Conservation (phyloP, 2,329 filamentous ascomycete genomes). For the Fusarium tanahbumbuense region DNA sequence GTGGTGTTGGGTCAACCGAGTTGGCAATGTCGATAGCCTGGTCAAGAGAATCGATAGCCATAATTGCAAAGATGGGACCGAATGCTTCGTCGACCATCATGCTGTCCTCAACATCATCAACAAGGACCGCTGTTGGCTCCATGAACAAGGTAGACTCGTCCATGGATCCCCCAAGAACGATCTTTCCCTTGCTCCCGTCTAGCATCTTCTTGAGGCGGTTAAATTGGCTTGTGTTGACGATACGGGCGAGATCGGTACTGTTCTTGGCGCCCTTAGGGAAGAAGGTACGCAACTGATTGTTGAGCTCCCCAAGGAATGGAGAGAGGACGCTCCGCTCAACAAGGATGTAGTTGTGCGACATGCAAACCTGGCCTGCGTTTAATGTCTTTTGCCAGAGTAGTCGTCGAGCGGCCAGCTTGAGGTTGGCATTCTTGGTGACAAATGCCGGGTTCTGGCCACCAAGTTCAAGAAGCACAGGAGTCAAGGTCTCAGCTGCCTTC, state of each 20-base stretch:
- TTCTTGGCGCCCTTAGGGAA: conserved; percentile 83
- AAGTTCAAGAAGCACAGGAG: conserved; percentile 88
- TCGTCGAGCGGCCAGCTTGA: conserved; percentile 82
- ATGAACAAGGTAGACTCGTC: conserved; percentile 86
- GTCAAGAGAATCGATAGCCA: conserved; percentile 82
- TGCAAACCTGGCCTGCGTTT: conserved; percentile 91
- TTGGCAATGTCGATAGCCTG: conserved; percentile 87
- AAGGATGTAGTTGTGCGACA: conserved; percentile 92
- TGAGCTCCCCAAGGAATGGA: conserved; percentile 79
- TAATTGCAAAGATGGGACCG: conserved; percentile 88
- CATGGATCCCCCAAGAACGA: conserved; percentile 86
- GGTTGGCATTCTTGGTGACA: conserved; percentile 84
- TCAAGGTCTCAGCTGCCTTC: conserved; percentile 89
- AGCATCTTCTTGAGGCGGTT: conserved; percentile 89
- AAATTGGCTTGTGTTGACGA: conserved; percentile 85
- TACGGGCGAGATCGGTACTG: conserved; percentile 82
- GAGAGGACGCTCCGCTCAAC: conserved; percentile 80
- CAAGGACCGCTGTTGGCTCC: conserved; percentile 90
- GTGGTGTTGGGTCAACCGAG: conserved; percentile 81
- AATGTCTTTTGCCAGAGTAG: conserved; percentile 89
- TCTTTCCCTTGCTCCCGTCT: conserved; percentile 83
- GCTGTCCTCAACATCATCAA: conserved; percentile 76
- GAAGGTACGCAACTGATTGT: conserved; percentile 77
- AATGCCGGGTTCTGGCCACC: conserved; percentile 94
- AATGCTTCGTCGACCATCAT: conserved; percentile 89